Evolutionary conservation across 1,284 basidiomycete species (phyloP), one percentile per base, ranked within the genome.

Genomic region (Naganishia albida): DNA sequence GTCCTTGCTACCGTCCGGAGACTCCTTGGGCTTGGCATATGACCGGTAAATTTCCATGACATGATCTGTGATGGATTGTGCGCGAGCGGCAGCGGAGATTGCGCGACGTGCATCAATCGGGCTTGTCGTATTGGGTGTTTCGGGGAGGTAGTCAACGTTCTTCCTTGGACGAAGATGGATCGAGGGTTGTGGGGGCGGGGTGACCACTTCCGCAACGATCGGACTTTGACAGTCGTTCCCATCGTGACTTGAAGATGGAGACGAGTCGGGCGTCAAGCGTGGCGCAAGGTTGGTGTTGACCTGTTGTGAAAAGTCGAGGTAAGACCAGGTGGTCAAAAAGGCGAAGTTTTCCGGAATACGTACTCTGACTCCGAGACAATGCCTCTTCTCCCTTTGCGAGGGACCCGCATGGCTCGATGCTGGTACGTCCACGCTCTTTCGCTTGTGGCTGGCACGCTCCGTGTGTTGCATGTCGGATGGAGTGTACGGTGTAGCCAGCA

Each of bases 61-160:
- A 12, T 60, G 57, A 20, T 60, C 57, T 3, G 57, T 60, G 34
- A 60, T 60, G 3, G 57, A 60, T 39, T 60, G 57, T 12, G 57
- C 57, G 4, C 57, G 46, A 13, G 57, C 57, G 10, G 57, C 57
- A 18, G 57, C 57, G n/a, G 57, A 60, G 48, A 60, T 50, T 8
- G 57, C 57, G 4, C 57, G 57, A 10, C 57, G 30, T 4, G 57
- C 20, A 7, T 60, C 57, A 1, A 34, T 34, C 0, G 57, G 57
- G 8, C 57, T 60, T 2, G 18, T 46, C 18, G 15, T 25, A 3
- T 34, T 18, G 3, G 57, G 46, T 3, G 46, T 40, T 10, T 49
- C 57, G 34, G 57, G 38, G 16, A 50, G 38, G 34, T 40, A 60
- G 8, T 40, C 57, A 8, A 46, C 18, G 18, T 2, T n/a, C 16